These are phyloP conservation scores for Metroxylon sagu DNA, from an alignment of 176 grass and related monocot genomes.

Conservation along the genomic window DNA sequence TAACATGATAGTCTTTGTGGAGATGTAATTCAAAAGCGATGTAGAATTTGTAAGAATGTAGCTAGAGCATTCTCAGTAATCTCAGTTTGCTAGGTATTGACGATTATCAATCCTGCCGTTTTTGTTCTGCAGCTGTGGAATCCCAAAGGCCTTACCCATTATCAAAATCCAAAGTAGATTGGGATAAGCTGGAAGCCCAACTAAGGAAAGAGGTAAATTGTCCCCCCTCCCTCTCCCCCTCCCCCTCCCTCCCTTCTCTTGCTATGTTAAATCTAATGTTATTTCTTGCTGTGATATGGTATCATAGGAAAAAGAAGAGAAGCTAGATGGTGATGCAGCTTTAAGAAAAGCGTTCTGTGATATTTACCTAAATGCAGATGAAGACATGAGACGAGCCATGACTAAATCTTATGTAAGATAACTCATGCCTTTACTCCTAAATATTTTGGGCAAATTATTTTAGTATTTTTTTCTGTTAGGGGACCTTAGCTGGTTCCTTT, in stretches of 20 bases:
- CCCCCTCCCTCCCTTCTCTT: background rate
- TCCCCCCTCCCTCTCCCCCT: background rate
- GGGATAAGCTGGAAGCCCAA: constrained; percentile 82
- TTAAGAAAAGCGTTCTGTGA: constrained; percentile 68
- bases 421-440: background rate
- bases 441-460: background rate
- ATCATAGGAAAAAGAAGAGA: constrained; percentile 76
- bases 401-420: constrained; percentile 66
- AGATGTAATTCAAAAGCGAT: background rate
- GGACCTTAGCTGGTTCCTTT: too few relatives aligned
- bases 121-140: constrained; percentile 29
- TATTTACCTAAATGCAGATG: constrained; percentile 71
- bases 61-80: too few relatives aligned
- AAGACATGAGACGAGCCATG: constrained; percentile 75
- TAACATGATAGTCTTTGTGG: too few relatives aligned
- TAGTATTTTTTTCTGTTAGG: background rate
- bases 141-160: constrained; percentile 56
- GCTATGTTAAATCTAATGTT: background rate
- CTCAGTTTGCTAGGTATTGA: too few relatives aligned
- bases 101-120: background rate
- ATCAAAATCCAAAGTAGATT: constrained; percentile 72
- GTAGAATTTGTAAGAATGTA: background rate
- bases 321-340: constrained; percentile 82
- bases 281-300: background rate
- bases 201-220: constrained; percentile 65